phyloP scores from a whole-genome alignment of 257 asterid genomes.

The Capsicum pubescens region DNA sequence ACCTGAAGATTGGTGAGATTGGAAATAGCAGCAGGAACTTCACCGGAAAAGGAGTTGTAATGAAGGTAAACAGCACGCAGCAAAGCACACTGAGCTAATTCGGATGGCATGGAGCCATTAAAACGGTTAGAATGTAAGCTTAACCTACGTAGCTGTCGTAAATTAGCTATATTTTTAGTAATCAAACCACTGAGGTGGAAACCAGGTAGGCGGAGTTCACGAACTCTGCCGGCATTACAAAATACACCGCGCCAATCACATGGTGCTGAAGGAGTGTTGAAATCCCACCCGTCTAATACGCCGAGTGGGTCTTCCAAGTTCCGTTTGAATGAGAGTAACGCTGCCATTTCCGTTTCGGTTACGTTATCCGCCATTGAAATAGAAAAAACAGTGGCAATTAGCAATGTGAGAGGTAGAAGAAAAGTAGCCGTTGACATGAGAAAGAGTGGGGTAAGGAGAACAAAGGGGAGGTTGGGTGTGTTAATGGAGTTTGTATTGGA shows the following conservation, averaged over 20 bases:
- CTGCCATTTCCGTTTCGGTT: conserved; percentile 57
- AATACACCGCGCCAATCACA: conserved; percentile 80
- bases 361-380: conserved; percentile 26
- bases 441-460: not conserved
- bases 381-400: not conserved
- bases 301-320: conserved; percentile 62
- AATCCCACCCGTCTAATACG: conserved; percentile 55
- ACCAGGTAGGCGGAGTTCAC: conserved; percentile 61
- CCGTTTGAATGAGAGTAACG: conserved; percentile 49
- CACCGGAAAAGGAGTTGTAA: conserved; percentile 58
- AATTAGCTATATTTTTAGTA: conserved; percentile 46
- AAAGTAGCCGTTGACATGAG: conserved; percentile 29
- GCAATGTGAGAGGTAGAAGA: conserved; percentile 24
- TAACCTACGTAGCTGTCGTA: conserved; percentile 66
- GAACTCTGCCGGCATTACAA: conserved; percentile 51
- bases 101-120: conserved; percentile 57
- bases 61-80: conserved; percentile 58
- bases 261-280: conserved; percentile 55
- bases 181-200: conserved; percentile 60
- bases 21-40: conserved; percentile 40
- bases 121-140: conserved; percentile 62
- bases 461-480: not conserved
- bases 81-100: conserved; percentile 53
- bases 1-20: conserved; percentile 51
- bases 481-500: conserved; percentile 17